Conservation (phyloP, 495 filamentous ascomycete species). For the Xylaria grammica region DNA sequence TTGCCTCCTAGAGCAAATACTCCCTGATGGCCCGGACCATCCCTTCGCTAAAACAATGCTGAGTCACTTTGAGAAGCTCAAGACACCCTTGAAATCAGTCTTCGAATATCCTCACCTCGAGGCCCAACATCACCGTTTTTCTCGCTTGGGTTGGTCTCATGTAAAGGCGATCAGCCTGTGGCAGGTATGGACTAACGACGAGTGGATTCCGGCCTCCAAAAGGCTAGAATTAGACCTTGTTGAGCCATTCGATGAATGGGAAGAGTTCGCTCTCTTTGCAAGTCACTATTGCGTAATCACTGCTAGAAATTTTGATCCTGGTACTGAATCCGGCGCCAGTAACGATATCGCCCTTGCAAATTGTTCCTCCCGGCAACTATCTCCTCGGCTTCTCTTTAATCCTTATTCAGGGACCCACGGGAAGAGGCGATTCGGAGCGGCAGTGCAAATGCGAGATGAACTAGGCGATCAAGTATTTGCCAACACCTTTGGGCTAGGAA, state of each 20-base stretch:
- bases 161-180: slow-evolving; percentile 70
- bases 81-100: slow-evolving; percentile 75
- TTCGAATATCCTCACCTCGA: slow-evolving; percentile 67
- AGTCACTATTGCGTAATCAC: slow-evolving; percentile 85
- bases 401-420: slow-evolving; percentile 40
- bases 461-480: slow-evolving; percentile 33
- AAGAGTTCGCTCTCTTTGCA: slow-evolving; percentile 87
- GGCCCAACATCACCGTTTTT: slow-evolving; percentile 71
- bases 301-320: slow-evolving; percentile 45
- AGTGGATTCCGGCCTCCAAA: slow-evolving; percentile 61
- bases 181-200: slow-evolving; percentile 75
- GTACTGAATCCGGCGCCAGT: background rate
- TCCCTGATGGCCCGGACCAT: slow-evolving; percentile 75
- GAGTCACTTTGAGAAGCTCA: slow-evolving; percentile 78
- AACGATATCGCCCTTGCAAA: background rate
- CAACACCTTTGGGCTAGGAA: slow-evolving; percentile 65
- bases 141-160: slow-evolving; percentile 64
- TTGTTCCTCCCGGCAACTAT: background rate
- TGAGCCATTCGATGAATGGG: slow-evolving; percentile 95
- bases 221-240: slow-evolving; percentile 64
- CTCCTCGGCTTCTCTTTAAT: slow-evolving; percentile 25
- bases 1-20: slow-evolving; percentile 86
- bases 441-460: slow-evolving; percentile 30
- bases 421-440: slow-evolving; percentile 49
- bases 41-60: slow-evolving; percentile 92